Evolutionary conservation across 176 grass and related monocot genomes (phyloP), one percentile per base, ranked within the genome.

Genomic region (Oryza meridionalis): DNA sequence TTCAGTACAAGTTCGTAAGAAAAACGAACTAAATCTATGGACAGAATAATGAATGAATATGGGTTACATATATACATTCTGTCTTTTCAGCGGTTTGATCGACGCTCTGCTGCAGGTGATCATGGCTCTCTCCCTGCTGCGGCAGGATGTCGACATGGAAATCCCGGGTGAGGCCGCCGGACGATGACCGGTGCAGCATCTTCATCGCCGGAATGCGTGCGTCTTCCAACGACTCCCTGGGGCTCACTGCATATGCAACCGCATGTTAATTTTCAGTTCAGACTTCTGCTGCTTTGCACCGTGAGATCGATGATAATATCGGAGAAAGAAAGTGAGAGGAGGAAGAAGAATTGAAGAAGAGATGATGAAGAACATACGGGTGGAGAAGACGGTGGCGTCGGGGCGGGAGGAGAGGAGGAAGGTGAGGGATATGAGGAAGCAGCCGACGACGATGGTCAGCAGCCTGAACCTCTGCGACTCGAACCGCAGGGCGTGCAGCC

Each of bases 371-470:
- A 25, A 82, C 86, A 68, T 77, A 94, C 96, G 9, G 11, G 73
- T 90, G 71, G 81, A 11, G 70, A 90, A 72, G 69, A 55, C 82
- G 64, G 78, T 47, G 77, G 83, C 24, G 22, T 80, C 89, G n/a
- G 93, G 93, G 59, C 87, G 92, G 43, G 93, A 90, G 50, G 91
- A 87, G 40, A 95, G 88, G 67, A 98, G 88, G 76, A 94, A 98
- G 69, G 94, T 89, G 73, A 92, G 12, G 22, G 87, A 84, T 80
- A 99, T 82, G 78, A 96, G 69, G 83, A 91, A 96, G 86, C 86
- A 94, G 62, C 93, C 96, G 53, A 88, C 80, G 32, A 93, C 82
- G 75, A 95, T 81, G 73, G 79, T 83, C 17, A 87, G 84, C 46
- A 94, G 68, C 77, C 86, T 78, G 76, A 92, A 86, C 45, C 85